Evolutionary conservation across 768 basidiomycete genomes (phyloP).

Genomic region (Lyophyllum shimeji): DNA sequence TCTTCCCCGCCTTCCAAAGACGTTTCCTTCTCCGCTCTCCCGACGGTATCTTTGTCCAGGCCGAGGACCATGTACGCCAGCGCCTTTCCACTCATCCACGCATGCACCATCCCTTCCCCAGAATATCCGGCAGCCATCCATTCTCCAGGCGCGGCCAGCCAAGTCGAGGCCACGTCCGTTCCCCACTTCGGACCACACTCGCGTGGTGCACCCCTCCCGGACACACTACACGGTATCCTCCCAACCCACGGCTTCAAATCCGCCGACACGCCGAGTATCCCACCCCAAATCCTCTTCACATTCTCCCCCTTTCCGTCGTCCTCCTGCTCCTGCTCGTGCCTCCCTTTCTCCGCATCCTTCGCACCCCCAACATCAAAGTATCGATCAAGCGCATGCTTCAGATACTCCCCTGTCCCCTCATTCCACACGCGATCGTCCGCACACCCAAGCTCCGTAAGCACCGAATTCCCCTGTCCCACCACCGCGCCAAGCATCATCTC

Average conservation of each 20-base stretch:
- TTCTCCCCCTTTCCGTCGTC: slow-evolving; percentile 39
- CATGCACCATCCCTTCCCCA: slow-evolving; percentile 75
- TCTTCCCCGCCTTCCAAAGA: slow-evolving; percentile 15
- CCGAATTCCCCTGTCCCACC: slow-evolving; percentile 30
- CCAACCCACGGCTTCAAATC: slow-evolving; percentile 74
- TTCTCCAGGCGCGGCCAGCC: slow-evolving; percentile 49
- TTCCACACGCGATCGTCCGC: slow-evolving; percentile 36
- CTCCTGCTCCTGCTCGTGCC: too few relatives aligned
- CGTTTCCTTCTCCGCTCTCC: neutral
- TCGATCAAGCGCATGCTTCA: slow-evolving; percentile 41
- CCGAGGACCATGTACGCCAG: slow-evolving; percentile 61
- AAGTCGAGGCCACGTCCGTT: neutral
- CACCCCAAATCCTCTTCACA: slow-evolving; percentile 62
- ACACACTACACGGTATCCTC: slow-evolving; percentile 48
- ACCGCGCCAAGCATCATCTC: slow-evolving; percentile 75
- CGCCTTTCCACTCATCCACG: slow-evolving; percentile 61
- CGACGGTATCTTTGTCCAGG: slow-evolving; percentile 21
- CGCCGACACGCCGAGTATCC: slow-evolving; percentile 59
- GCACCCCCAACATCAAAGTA: slow-evolving; percentile 43
- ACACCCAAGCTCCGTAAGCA: slow-evolving; percentile 36
- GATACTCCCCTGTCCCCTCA: slow-evolving; percentile 26
- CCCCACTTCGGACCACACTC: too few relatives aligned
- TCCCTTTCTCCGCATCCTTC: slow-evolving; percentile 33
- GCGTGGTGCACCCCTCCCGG: slow-evolving; percentile 35
- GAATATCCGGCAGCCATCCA: slow-evolving; percentile 73